Evolutionary conservation across 108 stramenopile genomes (phyloP).

Genomic region (Fragilaria radians): DNA sequence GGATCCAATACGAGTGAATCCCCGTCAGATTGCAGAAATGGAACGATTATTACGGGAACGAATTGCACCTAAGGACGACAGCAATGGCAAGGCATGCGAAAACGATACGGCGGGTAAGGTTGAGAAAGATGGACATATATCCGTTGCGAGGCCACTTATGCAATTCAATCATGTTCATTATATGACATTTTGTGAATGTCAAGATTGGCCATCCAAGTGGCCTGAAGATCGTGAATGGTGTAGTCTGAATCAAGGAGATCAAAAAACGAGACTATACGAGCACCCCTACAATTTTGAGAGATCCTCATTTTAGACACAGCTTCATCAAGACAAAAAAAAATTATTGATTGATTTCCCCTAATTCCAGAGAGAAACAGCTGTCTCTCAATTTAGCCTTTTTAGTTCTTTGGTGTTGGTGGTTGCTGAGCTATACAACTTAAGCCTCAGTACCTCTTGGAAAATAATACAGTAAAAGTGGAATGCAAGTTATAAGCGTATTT

Average conservation of each 20-base stretch:
- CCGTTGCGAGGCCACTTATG: neutral
- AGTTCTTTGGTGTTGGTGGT: no score
- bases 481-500: no score
- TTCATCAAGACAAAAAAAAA: neutral
- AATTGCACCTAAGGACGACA: conserved; percentile 16
- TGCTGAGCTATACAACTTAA: no score
- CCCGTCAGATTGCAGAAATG: conserved; percentile 36
- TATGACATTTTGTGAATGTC: conserved; percentile 16
- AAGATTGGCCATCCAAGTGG: conserved; percentile 14
- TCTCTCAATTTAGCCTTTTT: no score
- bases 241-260: neutral
- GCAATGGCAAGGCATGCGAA: conserved; percentile 25
- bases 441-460: no score
- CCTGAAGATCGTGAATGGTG: conserved; percentile 8
- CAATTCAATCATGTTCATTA: neutral
- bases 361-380: no score
- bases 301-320: neutral
- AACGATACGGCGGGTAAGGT: conserved; percentile 31
- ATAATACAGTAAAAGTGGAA: no score
- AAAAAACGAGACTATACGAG: neutral
- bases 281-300: neutral
- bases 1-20: conserved; percentile 44
- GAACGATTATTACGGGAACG: conserved; percentile 32
- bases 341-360: no score
- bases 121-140: neutral